Evolutionary conservation across 345 rosid species (phyloP).

Genomic region (Turritis glabra): DNA sequence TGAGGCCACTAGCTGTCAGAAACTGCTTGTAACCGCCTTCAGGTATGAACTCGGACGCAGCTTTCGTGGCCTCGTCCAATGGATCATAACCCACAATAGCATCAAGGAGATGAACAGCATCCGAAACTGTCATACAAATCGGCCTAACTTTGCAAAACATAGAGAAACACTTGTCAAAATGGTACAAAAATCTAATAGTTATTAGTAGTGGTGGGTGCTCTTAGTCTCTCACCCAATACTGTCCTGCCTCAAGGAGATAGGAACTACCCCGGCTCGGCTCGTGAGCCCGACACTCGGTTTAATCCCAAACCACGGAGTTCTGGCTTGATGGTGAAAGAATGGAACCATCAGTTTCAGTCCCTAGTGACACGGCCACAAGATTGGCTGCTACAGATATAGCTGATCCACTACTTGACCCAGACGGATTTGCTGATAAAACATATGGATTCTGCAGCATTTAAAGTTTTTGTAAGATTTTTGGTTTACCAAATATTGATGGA

Average conservation of each 20-base stretch:
- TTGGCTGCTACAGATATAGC: constrained; percentile 76
- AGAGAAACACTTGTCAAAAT: neutral
- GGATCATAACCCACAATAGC: constrained; percentile 57
- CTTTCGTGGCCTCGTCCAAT: constrained; percentile 49
- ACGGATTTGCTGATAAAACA: constrained; percentile 40
- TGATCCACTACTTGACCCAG: constrained; percentile 79
- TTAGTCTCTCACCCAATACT: constrained; percentile 53
- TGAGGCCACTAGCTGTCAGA: constrained; percentile 49
- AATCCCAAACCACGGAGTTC: constrained; percentile 67
- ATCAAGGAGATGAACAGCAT: constrained; percentile 63
- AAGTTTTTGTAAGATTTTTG: too few relatives aligned
- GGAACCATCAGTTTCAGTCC: constrained; percentile 81
- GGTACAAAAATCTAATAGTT: neutral
- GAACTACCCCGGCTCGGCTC: constrained; percentile 70
- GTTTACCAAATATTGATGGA: neutral
- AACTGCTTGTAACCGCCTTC: constrained; percentile 59
- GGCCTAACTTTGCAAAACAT: constrained; percentile 46
- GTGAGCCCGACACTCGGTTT: constrained; percentile 79
- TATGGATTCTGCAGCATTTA: constrained; percentile 64
- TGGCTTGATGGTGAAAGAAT: constrained; percentile 55
- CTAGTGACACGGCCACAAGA: constrained; percentile 58
- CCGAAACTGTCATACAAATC: constrained; percentile 59
- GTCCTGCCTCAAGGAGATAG: constrained; percentile 63
- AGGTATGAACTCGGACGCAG: constrained; percentile 51
- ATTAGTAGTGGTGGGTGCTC: constrained; percentile 25